These are phyloP conservation scores for Ganoderma multipileum DNA, from an alignment of 1,284 basidiomycete species.

Conservation along the genomic window DNA sequence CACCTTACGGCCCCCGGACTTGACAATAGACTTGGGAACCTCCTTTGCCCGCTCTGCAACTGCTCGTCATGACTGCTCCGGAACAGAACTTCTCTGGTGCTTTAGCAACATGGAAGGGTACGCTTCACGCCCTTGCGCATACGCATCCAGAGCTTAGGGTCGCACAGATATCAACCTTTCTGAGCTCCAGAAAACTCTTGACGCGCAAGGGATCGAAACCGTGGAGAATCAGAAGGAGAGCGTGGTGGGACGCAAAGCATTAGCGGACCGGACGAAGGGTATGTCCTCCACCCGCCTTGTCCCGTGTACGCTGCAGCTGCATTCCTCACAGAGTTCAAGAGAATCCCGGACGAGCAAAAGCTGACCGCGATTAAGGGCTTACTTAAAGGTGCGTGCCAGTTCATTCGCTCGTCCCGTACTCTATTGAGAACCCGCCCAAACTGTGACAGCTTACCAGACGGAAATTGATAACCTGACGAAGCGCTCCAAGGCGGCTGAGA, in stretches of 20 bases:
- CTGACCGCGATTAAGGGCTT: conserved; percentile 85
- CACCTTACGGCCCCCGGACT: neutral
- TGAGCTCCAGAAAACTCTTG: conserved; percentile 92
- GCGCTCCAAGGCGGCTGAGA: conserved; percentile 90
- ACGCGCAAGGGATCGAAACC: conserved; percentile 89
- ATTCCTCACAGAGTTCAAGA: conserved; percentile 83
- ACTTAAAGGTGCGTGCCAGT: conserved; percentile 70
- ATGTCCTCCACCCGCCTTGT: conserved; percentile 19
- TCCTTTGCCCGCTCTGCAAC: neutral
- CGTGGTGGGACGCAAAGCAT: conserved; percentile 88
- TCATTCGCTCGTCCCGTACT: neutral
- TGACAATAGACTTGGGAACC: neutral
- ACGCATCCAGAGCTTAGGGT: neutral
- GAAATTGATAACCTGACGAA: conserved; percentile 97
- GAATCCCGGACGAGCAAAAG: conserved; percentile 88
- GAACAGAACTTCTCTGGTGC: conserved; percentile 89
- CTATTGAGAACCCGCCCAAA: neutral
- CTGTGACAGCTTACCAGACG: conserved; percentile 86
- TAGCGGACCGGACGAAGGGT: conserved; percentile 96
- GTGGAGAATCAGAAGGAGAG: conserved; percentile 99
- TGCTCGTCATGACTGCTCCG: conserved; percentile 21
- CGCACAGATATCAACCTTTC: conserved; percentile 82
- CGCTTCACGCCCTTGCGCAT: conserved; percentile 24
- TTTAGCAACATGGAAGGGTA: conserved; percentile 88
- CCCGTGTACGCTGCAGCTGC: neutral